These are phyloP conservation scores for Heimioporus sp. DNA, from an alignment of 768 basidiomycete species.

Conservation along the genomic window DNA sequence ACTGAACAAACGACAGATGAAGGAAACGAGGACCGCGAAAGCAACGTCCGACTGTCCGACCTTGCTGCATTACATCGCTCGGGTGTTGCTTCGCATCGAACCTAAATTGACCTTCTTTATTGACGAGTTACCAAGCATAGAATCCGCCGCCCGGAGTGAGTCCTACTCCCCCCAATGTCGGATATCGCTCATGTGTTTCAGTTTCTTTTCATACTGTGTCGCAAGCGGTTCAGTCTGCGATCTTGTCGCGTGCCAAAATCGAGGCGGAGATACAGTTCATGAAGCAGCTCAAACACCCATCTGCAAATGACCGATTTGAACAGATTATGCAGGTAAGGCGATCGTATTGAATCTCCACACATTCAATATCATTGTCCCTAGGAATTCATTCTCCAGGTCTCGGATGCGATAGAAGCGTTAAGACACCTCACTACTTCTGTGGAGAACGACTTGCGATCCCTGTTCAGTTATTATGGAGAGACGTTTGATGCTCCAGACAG, in stretches of 20 bases:
- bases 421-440: conserved; percentile 56
- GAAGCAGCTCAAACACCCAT: conserved; percentile 30
- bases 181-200: too few relatives aligned
- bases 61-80: conserved; percentile 87
- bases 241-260: too few relatives aligned
- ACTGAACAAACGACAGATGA: conserved; percentile 49
- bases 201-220: too few relatives aligned
- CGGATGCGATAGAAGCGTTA: conserved; percentile 60
- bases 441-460: conserved; percentile 57
- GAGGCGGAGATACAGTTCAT: too few relatives aligned
- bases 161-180: conserved; percentile 13
- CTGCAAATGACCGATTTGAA: conserved; percentile 61
- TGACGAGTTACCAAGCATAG: conserved; percentile 77
- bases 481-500: conserved; percentile 58
- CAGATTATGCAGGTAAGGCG: conserved; percentile 63
- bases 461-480: too few relatives aligned
- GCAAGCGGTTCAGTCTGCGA: too few relatives aligned
- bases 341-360: too few relatives aligned
- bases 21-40: conserved; percentile 77
- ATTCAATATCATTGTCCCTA: not conserved
- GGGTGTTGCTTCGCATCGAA: conserved; percentile 65
- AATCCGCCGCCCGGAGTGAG: conserved; percentile 78
- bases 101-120: conserved; percentile 66
- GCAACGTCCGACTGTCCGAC: conserved; percentile 75
- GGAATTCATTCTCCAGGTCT: conserved; percentile 37